phyloP scores from a whole-genome alignment of 805 yeast species.

The Torulaspora maleeae region DNA sequence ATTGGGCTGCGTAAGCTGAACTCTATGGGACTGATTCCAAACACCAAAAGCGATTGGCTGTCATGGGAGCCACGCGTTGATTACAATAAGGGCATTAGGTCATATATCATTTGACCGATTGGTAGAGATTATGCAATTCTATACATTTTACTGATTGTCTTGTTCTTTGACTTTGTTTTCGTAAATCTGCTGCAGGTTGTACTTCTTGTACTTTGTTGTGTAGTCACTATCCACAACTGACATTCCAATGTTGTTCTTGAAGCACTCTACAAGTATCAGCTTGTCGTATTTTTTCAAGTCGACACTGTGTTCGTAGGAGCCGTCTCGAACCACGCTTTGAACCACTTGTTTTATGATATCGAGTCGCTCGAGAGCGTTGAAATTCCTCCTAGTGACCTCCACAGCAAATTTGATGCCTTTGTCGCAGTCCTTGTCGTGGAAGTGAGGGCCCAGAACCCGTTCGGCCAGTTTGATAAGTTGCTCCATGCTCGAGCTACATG shows the following conservation, averaged over 20 bases:
- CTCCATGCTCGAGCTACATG: conserved; percentile 66
- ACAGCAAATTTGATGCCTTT: conserved; percentile 61
- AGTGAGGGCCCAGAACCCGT: conserved; percentile 61
- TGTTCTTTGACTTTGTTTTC: conserved; percentile 38
- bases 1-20: conserved; percentile 84
- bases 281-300: conserved; percentile 77
- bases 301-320: conserved; percentile 59
- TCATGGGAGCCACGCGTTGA: conserved; percentile 61
- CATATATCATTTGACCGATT: conserved; percentile 22
- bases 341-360: conserved; percentile 75
- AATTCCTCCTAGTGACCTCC: conserved; percentile 72
- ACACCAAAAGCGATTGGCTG: conserved; percentile 84
- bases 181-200: conserved; percentile 77
- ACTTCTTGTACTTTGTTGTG: conserved; percentile 52
- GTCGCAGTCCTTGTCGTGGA: conserved; percentile 46
- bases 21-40: conserved; percentile 87
- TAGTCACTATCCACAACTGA: conserved; percentile 66
- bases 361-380: conserved; percentile 63
- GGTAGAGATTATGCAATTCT: conserved; percentile 3
- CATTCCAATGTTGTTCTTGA: conserved; percentile 83
- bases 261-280: conserved; percentile 79
- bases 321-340: conserved; percentile 58
- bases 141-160: conserved; percentile 4
- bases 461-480: conserved; percentile 60
- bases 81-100: conserved; percentile 18